Evolutionary conservation across 805 yeast species (phyloP), one percentile per base, ranked within the genome.

Genomic region (Lachancea kluyveri): DNA sequence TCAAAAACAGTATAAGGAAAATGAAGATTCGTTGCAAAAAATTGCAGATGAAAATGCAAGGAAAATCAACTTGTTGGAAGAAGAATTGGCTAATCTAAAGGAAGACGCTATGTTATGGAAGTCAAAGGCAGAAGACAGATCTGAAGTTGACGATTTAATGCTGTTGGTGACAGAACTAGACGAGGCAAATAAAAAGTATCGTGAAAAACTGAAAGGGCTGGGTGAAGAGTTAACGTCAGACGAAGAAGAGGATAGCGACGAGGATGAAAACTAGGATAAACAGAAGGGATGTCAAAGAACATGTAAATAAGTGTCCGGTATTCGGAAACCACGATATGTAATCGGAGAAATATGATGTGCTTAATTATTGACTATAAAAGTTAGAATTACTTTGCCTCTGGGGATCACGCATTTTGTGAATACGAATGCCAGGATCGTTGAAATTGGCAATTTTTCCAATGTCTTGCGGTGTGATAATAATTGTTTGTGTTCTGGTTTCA

Each of bases 401-500:
- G 9, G 68, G 69, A 37, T 65, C 69, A 36, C 50, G 57, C 45
- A 82, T 77, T 45, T 68, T 74, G 45, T 79, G 87, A 18, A 83
- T 80, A 35, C 62, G 67, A 4, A 82, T 84, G 13, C 62, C 67
- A 17, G 71, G 59, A 19, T 72, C 77, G n/a, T 77, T 79, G 25
- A 81, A 67, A 13, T 75, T 73, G 1, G 84, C 76, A 24, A 64
- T 67, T 33, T 63, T 65, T 3, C 73, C 76, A 41, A 90, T 81
- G 52, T 86, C 94, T 49, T 87, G 94, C 0, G 98, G 98, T 0
- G 98, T 90, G 26, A 90, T 90, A 44, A 90, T 85, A 5, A 90
- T 79, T 1, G 95, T 81, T 58, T 90, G 98, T 1, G 88, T 76
- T 25, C 38, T 38, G 3, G 40, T 30, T 35, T 75, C 72, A 28